A percentile compares a stretch with the other conserved stretches of the same genome.
Evolutionary conservation across 352 stramenopile genomes (phyloP).

Genomic region (Plasmopara viticola): DNA sequence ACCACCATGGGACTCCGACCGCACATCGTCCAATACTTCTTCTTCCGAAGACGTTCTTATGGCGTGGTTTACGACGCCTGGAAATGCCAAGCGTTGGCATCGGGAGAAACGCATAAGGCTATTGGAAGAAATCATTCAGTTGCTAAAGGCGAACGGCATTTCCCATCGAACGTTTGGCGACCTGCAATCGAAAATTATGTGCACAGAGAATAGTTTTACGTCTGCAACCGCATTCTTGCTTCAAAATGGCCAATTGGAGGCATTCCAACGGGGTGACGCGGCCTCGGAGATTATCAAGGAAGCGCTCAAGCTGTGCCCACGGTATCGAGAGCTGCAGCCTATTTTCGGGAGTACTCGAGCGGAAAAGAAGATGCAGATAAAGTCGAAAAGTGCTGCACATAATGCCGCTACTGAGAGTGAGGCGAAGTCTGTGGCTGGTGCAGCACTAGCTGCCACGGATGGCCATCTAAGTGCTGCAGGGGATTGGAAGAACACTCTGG

Average conservation of each 20-base stretch:
- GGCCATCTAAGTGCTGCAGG: constrained; percentile 2
- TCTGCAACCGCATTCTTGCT: constrained; percentile 14
- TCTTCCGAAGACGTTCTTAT: constrained; percentile 27
- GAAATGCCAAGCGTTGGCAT: constrained; percentile 31
- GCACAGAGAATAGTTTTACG: constrained; percentile 17
- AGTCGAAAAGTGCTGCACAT: constrained; percentile 2
- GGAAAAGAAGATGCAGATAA: not conserved
- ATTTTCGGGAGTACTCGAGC: constrained; percentile 8
- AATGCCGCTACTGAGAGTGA: not conserved
- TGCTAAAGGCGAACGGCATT: constrained; percentile 16
- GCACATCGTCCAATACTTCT: constrained; percentile 5
- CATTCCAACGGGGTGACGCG: constrained; percentile 16
- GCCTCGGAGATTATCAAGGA: constrained; percentile 8
- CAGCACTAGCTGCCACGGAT: not conserved
- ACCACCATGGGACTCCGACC: constrained; percentile 14
- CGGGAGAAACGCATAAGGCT: constrained; percentile 11
- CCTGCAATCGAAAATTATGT: constrained; percentile 12
- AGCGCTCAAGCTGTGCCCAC: constrained; percentile 19
- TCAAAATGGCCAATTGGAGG: constrained; percentile 13
- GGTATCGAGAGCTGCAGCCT: constrained; percentile 26
- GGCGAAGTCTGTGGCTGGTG: not conserved
- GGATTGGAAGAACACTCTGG: constrained; percentile 19
- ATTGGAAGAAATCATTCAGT: constrained; percentile 10
- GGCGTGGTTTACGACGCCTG: constrained; percentile 23
- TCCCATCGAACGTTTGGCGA: constrained; percentile 9